Percentiles rank a stretch among this genome's conserved stretches.
Conservation (phyloP, 768 basidiomycete species). For the Suillus placidus region DNA sequence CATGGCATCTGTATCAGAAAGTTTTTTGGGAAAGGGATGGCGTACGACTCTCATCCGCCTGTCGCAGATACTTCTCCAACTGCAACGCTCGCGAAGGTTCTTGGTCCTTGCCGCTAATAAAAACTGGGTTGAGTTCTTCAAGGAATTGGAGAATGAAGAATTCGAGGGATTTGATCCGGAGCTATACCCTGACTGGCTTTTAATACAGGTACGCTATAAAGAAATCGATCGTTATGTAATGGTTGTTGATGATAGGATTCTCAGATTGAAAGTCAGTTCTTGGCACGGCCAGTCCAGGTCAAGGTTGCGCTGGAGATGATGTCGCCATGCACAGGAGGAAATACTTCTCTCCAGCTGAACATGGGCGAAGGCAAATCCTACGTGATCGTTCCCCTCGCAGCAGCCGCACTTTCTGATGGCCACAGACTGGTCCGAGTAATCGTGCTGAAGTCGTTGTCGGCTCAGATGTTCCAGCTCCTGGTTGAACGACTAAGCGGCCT, state of each 20-base stretch:
- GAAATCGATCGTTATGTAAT: too few species aligned
- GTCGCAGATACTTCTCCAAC: conserved; percentile 32
- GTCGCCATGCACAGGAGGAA: conserved; percentile 36
- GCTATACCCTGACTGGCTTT: conserved; percentile 43
- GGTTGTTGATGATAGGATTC: background rate
- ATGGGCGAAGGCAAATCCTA: conserved; percentile 63
- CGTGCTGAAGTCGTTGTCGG: conserved; percentile 48
- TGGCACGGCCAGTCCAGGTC: conserved; percentile 45
- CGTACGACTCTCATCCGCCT: conserved; percentile 29
- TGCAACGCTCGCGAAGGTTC: conserved; percentile 43
- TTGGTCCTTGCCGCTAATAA: conserved; percentile 24
- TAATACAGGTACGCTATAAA: conserved; percentile 42
- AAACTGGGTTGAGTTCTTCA: conserved; percentile 35
- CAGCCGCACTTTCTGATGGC: conserved; percentile 44
- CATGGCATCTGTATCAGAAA: conserved; percentile 30
- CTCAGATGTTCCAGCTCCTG: conserved; percentile 53
- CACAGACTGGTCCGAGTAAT: conserved; percentile 49
- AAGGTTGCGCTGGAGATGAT: conserved; percentile 51
- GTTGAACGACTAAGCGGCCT: conserved; percentile 47
- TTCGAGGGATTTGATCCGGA: conserved; percentile 20
- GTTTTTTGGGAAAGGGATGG: conserved; percentile 32
- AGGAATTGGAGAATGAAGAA: conserved; percentile 30
- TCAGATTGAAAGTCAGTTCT: conserved; percentile 50
- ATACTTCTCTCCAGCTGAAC: conserved; percentile 52
- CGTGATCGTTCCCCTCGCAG: conserved; percentile 50